Conservation (phyloP, 1,284 basidiomycete species). For the Ceratobasidium sp. region DNA sequence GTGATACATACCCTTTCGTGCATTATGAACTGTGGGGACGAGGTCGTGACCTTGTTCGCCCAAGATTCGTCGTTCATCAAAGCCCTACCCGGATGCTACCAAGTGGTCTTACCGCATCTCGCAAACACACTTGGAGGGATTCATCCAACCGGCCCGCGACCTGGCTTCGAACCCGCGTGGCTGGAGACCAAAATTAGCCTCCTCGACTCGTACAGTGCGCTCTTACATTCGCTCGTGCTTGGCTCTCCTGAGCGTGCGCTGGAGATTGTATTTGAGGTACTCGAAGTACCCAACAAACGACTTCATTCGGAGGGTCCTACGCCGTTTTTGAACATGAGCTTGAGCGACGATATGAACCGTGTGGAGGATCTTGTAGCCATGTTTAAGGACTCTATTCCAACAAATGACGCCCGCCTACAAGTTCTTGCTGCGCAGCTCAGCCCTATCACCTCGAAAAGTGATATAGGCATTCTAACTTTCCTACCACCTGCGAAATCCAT, state of each 20-base stretch:
- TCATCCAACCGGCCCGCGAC: constrained; percentile 12
- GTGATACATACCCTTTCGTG: constrained; percentile 32
- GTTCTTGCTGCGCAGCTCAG: constrained; percentile 19
- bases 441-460: constrained; percentile 16
- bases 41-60: constrained; percentile 3
- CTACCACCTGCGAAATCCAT: not conserved
- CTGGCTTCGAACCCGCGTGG: constrained; percentile 37
- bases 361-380: constrained; percentile 4
- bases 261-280: constrained; percentile 24
- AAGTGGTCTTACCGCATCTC: constrained; percentile 30
- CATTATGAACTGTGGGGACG: constrained; percentile 15
- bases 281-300: constrained; percentile 22
- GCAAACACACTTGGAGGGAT: constrained; percentile 36
- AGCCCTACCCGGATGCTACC: constrained; percentile 41
- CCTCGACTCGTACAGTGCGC: constrained; percentile 36
- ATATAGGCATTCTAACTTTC: constrained; percentile 21
- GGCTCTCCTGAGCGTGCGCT: constrained; percentile 25
- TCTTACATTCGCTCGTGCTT: constrained; percentile 23
- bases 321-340: constrained; percentile 18
- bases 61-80: constrained; percentile 24
- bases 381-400: constrained; percentile 3
- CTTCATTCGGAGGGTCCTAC: not conserved
- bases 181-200: constrained; percentile 41
- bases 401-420: constrained; percentile 21
- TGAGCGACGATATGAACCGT: constrained; percentile 38